These are phyloP conservation scores for Fusarium sp. DNA, from an alignment of 2,329 filamentous ascomycete species.

Conservation along the genomic window DNA sequence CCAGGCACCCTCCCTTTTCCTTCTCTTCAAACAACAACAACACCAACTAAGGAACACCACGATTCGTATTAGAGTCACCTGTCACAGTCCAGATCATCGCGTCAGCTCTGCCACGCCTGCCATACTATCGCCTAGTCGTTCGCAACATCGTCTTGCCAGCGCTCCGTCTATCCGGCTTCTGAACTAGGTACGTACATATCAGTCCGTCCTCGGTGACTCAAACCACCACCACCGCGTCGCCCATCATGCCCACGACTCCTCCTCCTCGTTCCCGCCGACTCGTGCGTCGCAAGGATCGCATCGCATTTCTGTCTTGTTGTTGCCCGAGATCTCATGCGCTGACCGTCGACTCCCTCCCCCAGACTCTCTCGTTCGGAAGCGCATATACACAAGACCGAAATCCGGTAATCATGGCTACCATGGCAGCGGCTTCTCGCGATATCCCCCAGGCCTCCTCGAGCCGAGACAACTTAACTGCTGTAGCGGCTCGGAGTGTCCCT, in stretches of 20 bases:
- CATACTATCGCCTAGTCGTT: conserved; percentile 41
- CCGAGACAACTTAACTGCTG: conserved; percentile 77
- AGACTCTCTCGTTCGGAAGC: conserved; percentile 60
- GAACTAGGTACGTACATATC: conserved; percentile 47
- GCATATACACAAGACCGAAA: conserved; percentile 45
- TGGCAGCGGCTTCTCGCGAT: conserved; percentile 72
- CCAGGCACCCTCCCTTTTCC: conserved; percentile 47
- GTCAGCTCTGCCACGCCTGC: conserved; percentile 55
- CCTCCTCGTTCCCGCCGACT: conserved; percentile 6
- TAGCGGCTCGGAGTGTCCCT: conserved; percentile 71
- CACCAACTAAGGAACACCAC: conserved; percentile 59
- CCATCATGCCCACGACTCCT: conserved; percentile 22
- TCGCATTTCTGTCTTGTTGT: conserved; percentile 14
- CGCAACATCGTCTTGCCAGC: conserved; percentile 41
- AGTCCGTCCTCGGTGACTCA: conserved; percentile 37
- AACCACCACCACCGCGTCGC: conserved; percentile 27
- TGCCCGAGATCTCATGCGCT: conserved; percentile 21
- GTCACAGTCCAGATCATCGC: conserved; percentile 68
- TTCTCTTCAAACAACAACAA: conserved; percentile 59
- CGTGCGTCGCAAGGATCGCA: conserved; percentile 11
- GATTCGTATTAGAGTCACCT: conserved; percentile 63
- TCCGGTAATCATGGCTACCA: conserved; percentile 66
- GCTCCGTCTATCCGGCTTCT: conserved; percentile 42
- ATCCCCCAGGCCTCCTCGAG: conserved; percentile 66
- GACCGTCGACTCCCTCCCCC: conserved; percentile 25